Evolutionary conservation across 805 yeast genomes (phyloP), one percentile per base, ranked within the genome.

Genomic region (Cyberlindnera mrakii): DNA sequence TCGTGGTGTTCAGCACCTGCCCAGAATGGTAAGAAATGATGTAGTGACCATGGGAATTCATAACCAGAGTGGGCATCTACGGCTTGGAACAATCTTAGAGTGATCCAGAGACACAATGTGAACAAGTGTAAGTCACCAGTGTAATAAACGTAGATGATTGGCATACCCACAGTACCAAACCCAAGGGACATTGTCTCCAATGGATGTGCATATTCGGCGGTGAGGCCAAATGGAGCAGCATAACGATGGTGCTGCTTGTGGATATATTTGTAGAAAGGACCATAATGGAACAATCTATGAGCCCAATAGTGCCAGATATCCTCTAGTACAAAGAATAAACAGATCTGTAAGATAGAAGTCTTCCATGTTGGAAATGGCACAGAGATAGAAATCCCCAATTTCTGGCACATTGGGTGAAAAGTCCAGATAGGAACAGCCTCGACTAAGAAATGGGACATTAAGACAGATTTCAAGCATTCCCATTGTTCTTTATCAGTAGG

Each of bases 1-100:
- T 91, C 99, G 64, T 91, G 98, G 67, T 91, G 98, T 59, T 86
- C 96, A 18, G 97, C 96, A 52, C 98, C 98, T 4, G 97, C 96
- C 97, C 98, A 90, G 68, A 93, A 77, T 39, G 97, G 97, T 48
- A 91, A 63, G 67, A 91, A 80, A 62, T 89, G 88, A 68, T 88
- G 93, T 60, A 91, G 74, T 5, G 96, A 87, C 87, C 95, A 82
- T 50, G 99, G 98, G 79, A 91, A 91, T 63, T 91, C 98, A 67
- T 91, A 93, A 46, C 98, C 99, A 11, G 97, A 89, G 66, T 91
- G 99, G 20, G 97, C 84, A 64, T 91, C 99, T 46, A 91, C 91
- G 23, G 99, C 99, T 74, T 91, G 99, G 72, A 85, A 82, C 55
- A 91, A 77, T 66, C 98, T 80, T 56, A 87, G 67, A 8, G 85